Base-by-base conservation (phyloP, 2,329 filamentous ascomycete genomes). In the Lizonia empirigonia region DNA sequence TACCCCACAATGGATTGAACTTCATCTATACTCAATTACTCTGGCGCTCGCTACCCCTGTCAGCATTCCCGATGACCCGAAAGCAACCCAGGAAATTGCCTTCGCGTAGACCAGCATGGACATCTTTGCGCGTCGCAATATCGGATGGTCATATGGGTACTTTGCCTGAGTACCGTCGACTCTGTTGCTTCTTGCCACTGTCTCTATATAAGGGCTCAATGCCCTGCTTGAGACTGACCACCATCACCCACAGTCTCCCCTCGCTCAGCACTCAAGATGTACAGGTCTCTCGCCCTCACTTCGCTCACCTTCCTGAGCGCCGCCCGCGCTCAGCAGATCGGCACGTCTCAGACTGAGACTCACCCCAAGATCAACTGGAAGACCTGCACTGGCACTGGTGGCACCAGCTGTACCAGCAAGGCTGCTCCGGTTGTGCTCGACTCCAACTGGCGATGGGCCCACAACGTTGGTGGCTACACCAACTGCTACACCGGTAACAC, bases 401-500 rank as follows among this genome's bases (percentile, higher is more conserved):
- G 70, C 46, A 70, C 38, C 44, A 71, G 68, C 64, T 78, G 76
- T 56, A 71, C 70, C 7, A 64, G 60, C 30, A 70, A 74, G 58
- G 42, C 59, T 22, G 71, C 66, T 27, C 65, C 69, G 16, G 58
- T 78, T 53, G 70, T 72, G n/a, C 64, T 79, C 26, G 77, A 78
- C 58, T 65, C 76, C 51, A 80, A 80, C 70, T 80, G 78, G 78
- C 75, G 78, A 55, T 80, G 78, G 78, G 53, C 76, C 18, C 78
- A 81, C 67, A 68, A 71, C 29, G 73, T 64, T 41, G 64, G 58
- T 44, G 76, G 75, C 33, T 78, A 74, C 58, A 77, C 74, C 58
- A 80, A 80, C 70, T 80, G 78, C 73, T 80, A 77, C 68, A 74
- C 66, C 15, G 76, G 73, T 50, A 78, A 78, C 65, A 58, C 65